Percentiles rank a stretch among this genome's conserved stretches.
These are phyloP conservation scores for Rhodotorula sp. DNA, from an alignment of 1,284 basidiomycete species.

Conservation along the genomic window DNA sequence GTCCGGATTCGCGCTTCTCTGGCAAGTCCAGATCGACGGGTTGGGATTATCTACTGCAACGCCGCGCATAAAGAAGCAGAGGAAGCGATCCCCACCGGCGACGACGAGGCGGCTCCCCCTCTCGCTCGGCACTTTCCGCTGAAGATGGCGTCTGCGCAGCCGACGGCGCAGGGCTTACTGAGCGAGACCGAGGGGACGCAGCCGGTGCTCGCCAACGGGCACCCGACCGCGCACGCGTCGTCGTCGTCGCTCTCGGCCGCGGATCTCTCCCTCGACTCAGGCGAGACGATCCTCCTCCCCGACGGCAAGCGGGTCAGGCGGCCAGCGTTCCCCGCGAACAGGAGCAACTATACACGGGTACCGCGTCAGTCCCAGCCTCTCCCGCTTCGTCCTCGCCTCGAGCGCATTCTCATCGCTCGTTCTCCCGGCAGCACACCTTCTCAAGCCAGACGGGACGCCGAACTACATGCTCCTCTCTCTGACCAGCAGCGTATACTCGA, in stretches of 20 bases:
- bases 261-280: neutral
- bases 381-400: neutral
- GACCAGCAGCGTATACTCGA: conserved; percentile 37
- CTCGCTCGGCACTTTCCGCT: neutral
- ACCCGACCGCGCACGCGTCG: neutral
- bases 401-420: neutral
- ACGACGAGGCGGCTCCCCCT: no score
- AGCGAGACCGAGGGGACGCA: conserved; percentile 24
- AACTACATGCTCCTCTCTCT: conserved; percentile 41
- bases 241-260: neutral
- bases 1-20: no score
- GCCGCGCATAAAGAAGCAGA: no score
- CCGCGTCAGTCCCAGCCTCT: conserved; percentile 17
- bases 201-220: conserved; percentile 4
- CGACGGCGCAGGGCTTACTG: conserved; percentile 16
- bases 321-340: conserved; percentile 27
- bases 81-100: no score
- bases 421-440: conserved; percentile 26
- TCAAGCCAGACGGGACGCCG: conserved; percentile 39
- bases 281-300: conserved; percentile 21
- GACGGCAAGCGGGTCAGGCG: conserved; percentile 18
- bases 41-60: no score
- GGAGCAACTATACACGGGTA: conserved; percentile 18
- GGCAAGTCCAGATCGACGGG: no score
- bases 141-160: neutral